Percentiles rank a stretch among this genome's conserved stretches.
phyloP scores from a whole-genome alignment of 1,139 yeast genomes.

The Entelexis paramagnoliae region DNA sequence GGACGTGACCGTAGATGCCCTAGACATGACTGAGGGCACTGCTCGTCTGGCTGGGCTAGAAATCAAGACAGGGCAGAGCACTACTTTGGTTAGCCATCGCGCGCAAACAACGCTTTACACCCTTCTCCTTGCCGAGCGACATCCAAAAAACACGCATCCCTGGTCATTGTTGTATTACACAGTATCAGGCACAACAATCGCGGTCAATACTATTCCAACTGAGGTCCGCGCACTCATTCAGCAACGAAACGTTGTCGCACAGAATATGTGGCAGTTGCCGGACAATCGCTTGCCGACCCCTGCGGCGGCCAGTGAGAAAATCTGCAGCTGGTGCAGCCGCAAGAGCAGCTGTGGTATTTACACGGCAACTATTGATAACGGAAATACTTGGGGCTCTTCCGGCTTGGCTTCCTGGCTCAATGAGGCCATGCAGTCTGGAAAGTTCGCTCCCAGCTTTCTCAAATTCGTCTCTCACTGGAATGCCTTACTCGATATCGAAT shows the following conservation, averaged over 20 bases:
- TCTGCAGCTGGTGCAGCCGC: constrained; percentile 61
- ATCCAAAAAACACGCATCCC: constrained; percentile 35
- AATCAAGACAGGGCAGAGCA: constrained; percentile 64
- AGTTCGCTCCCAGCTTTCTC: constrained; percentile 40
- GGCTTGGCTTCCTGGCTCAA: constrained; percentile 35
- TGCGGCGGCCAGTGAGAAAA: constrained; percentile 37
- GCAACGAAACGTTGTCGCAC: constrained; percentile 61
- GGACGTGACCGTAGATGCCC: constrained; percentile 73
- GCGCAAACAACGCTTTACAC: constrained; percentile 88
- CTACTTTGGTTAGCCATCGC: constrained; percentile 55
- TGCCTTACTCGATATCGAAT: constrained; percentile 37
- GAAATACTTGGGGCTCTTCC: constrained; percentile 29
- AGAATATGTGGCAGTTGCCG: constrained; percentile 38
- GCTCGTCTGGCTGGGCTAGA: constrained; percentile 66
- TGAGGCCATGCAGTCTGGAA: constrained; percentile 37
- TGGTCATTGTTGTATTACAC: constrained; percentile 69
- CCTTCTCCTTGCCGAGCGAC: constrained; percentile 65
- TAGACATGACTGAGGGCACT: constrained; percentile 28
- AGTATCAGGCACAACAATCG: constrained; percentile 46
- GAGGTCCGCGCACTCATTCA: constrained; percentile 58
- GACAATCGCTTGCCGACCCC: constrained; percentile 46
- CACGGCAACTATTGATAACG: constrained; percentile 38
- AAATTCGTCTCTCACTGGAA: constrained; percentile 67
- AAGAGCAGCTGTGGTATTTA: constrained; percentile 58
- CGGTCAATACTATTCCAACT: constrained; percentile 33